Percentiles rank a stretch among this genome's conserved stretches.
These are phyloP conservation scores for Metschnikowia anglica DNA, from an alignment of 805 yeast genomes.

Conservation along the genomic window DNA sequence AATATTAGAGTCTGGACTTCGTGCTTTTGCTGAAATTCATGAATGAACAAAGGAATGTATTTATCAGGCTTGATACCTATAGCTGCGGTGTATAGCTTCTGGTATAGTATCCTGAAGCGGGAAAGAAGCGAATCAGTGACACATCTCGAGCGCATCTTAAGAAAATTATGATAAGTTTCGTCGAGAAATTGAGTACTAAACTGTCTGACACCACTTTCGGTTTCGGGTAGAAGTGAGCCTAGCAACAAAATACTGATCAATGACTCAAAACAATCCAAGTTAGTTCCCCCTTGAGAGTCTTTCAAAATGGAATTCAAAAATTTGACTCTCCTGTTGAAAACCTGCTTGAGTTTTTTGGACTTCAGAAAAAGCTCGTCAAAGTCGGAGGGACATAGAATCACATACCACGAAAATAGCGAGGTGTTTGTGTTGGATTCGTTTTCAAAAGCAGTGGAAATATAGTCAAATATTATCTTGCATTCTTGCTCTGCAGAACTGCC, in stretches of 20 bases:
- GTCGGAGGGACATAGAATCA: slow-evolving; percentile 35
- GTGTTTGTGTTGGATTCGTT: slow-evolving; percentile 24
- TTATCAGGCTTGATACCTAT: slow-evolving; percentile 34
- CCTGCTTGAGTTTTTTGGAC: slow-evolving; percentile 32
- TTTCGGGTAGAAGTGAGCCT: slow-evolving; percentile 31
- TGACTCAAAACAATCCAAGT: slow-evolving; percentile 36
- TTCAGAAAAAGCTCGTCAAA: slow-evolving; percentile 30
- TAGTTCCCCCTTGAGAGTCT: slow-evolving; percentile 28
- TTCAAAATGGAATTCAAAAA: slow-evolving; percentile 30
- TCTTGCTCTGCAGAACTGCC: slow-evolving; percentile 24
- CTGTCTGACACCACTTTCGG: slow-evolving; percentile 21
- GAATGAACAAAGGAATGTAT: slow-evolving; percentile 27
- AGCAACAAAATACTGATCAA: slow-evolving; percentile 36
- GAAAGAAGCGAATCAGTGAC: slow-evolving; percentile 5
- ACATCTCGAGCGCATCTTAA: slow-evolving; percentile 15
- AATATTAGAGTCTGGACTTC: not conserved
- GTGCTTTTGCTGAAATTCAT: slow-evolving; percentile 22
- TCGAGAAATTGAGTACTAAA: slow-evolving; percentile 36
- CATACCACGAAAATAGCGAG: slow-evolving; percentile 32
- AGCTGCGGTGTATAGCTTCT: slow-evolving; percentile 35
- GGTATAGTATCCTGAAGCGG: slow-evolving; percentile 7
- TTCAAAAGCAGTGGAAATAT: slow-evolving; percentile 31
- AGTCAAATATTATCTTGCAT: slow-evolving; percentile 35
- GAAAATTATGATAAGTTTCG: slow-evolving; percentile 29
- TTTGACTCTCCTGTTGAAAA: slow-evolving; percentile 38